Conservation (phyloP, 441 rosid genomes). For the Bruguiera hainesii region DNA sequence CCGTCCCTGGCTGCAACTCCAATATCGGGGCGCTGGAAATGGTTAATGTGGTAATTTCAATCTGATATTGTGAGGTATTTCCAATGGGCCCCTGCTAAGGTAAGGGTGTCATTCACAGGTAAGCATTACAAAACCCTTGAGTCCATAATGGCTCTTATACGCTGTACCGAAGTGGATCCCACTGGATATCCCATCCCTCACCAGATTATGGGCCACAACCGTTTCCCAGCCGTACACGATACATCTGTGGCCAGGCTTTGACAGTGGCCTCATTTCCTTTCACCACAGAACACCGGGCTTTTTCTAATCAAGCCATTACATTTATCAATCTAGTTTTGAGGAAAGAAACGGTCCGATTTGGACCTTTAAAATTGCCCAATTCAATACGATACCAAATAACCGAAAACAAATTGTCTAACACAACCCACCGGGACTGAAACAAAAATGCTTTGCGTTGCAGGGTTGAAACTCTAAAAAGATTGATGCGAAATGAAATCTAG, state of each 20-base stretch:
- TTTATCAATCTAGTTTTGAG: too few relatives aligned
- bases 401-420: not conserved
- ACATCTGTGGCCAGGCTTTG: slow-evolving; percentile 21
- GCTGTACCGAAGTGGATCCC: slow-evolving; percentile 35
- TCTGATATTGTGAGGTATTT: not conserved
- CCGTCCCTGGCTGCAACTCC: too few relatives aligned
- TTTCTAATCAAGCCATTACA: not conserved
- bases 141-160: slow-evolving; percentile 24
- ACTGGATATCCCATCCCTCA: slow-evolving; percentile 1
- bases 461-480: slow-evolving; percentile 20
- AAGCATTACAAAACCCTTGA: slow-evolving; percentile 12
- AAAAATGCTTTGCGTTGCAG: not conserved
- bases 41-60: not conserved
- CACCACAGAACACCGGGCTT: not conserved
- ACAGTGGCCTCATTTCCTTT: not conserved
- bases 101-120: slow-evolving; percentile 8
- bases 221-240: slow-evolving; percentile 13
- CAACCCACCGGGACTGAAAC: slow-evolving; percentile 4
- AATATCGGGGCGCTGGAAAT: not conserved
- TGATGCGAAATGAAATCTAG: slow-evolving; percentile 22
- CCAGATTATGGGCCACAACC: slow-evolving; percentile 16
- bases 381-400: not conserved
- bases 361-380: too few relatives aligned
- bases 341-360: too few relatives aligned
- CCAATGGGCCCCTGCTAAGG: slow-evolving; percentile 13